Percentiles rank a stretch among this genome's conserved stretches.
These are phyloP conservation scores for Grifola frondosa DNA, from an alignment of 1,284 basidiomycete genomes.

Conservation along the genomic window DNA sequence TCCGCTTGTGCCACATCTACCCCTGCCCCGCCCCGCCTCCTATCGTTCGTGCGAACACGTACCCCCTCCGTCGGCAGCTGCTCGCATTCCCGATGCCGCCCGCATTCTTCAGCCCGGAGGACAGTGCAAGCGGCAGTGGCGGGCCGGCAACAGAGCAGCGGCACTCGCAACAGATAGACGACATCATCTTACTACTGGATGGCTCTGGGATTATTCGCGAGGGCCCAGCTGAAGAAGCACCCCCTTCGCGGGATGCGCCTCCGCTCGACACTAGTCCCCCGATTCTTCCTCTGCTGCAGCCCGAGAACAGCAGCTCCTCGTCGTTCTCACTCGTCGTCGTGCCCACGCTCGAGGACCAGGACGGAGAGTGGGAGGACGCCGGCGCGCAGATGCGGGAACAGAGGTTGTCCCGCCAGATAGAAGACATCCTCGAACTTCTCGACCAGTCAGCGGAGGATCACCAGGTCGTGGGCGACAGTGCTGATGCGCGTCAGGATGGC, in stretches of 20 bases:
- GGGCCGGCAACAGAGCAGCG: slow-evolving; percentile 6
- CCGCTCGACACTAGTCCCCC: slow-evolving; percentile 1
- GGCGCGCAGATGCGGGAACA: neutral
- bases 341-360: too few species aligned
- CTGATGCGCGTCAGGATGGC: neutral
- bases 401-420: slow-evolving; percentile 7
- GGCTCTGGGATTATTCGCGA: slow-evolving; percentile 10
- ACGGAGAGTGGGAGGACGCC: neutral
- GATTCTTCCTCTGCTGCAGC: too few species aligned
- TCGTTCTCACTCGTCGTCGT: slow-evolving; percentile 6
- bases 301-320: slow-evolving; percentile 3
- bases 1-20: too few species aligned
- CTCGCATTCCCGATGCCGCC: neutral
- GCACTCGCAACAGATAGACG: slow-evolving; percentile 16
- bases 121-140: neutral
- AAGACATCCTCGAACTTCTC: slow-evolving; percentile 14
- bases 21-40: neutral
- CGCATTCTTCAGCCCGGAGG: neutral
- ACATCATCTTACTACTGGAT: slow-evolving; percentile 19
- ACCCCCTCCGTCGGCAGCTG: neutral
- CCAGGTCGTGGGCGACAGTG: neutral
- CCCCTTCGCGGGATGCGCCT: slow-evolving; percentile 2
- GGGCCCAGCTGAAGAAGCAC: slow-evolving; percentile 1
- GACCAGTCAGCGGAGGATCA: neutral
- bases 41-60: slow-evolving; percentile 1